These are phyloP conservation scores for Brassica balearica DNA, from an alignment of 441 rosid genomes.

Conservation along the genomic window DNA sequence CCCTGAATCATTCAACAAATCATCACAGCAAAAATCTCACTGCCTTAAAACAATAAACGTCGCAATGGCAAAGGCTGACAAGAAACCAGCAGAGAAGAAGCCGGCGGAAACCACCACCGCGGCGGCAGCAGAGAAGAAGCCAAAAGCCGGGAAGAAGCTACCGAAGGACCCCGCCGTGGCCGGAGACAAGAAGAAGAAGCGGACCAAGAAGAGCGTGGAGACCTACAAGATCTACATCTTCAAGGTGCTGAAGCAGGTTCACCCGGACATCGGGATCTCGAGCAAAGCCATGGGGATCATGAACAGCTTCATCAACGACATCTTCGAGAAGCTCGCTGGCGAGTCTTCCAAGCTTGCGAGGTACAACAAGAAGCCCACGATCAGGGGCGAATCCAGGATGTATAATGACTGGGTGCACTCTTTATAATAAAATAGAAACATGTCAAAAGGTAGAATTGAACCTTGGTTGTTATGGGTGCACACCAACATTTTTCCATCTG, in stretches of 20 bases:
- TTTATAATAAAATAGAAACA: too few species aligned
- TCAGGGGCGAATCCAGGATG: too few species aligned
- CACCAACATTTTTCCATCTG: too few species aligned
- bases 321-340: slow-evolving; percentile 60
- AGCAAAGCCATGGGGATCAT: slow-evolving; percentile 44
- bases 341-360: slow-evolving; percentile 58
- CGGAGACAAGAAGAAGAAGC: slow-evolving; percentile 47
- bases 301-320: slow-evolving; percentile 48
- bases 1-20: neutral
- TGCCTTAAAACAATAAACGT: neutral
- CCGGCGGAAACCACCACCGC: neutral
- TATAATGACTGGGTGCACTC: too few species aligned
- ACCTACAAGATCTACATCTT: slow-evolving; percentile 79
- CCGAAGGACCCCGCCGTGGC: slow-evolving; percentile 26
- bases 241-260: slow-evolving; percentile 54
- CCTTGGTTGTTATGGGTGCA: too few species aligned
- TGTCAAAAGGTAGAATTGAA: too few species aligned
- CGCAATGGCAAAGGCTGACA: slow-evolving; percentile 41
- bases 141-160: slow-evolving; percentile 38
- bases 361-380: slow-evolving; percentile 54
- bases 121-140: slow-evolving; percentile 39
- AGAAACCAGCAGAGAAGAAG: slow-evolving; percentile 46
- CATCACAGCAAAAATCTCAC: neutral
- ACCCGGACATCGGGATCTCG: slow-evolving; percentile 40
- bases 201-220: slow-evolving; percentile 58